phyloP scores from a whole-genome alignment of 352 stramenopile genomes.

The Blastocystis hominis region DNA sequence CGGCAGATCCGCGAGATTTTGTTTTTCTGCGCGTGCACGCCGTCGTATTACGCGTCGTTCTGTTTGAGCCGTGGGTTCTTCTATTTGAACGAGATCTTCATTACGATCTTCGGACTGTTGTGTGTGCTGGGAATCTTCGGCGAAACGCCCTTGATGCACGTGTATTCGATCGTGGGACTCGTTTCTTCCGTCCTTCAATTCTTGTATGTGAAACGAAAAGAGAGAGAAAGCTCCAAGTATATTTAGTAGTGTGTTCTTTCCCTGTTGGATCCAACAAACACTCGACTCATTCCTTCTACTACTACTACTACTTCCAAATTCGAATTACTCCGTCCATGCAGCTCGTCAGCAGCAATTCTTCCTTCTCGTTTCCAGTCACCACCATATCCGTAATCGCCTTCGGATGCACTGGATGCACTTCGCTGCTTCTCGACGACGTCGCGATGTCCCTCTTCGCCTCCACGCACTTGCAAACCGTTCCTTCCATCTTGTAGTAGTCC shows the following conservation, averaged over 20 bases:
- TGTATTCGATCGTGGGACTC: neutral
- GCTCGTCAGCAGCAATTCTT: constrained; percentile 31
- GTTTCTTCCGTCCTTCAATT: neutral
- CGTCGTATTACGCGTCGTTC: constrained; percentile 20
- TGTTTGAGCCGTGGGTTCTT: constrained; percentile 36
- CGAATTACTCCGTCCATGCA: constrained; percentile 43
- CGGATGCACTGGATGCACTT: constrained; percentile 21
- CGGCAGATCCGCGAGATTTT: neutral
- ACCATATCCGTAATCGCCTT: constrained; percentile 39
- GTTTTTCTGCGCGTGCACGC: neutral
- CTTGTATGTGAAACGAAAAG: neutral
- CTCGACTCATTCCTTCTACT: neutral
- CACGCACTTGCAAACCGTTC: neutral
- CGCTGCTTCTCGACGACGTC: neutral
- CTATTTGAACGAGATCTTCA: neutral
- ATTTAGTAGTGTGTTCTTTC: constrained; percentile 35
- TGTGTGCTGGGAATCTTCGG: constrained; percentile 21
- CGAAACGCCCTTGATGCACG: neutral
- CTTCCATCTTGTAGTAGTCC: constrained; percentile 3
- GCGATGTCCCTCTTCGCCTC: neutral
- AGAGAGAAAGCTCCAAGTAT: constrained; percentile 41
- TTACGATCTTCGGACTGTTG: constrained; percentile 27
- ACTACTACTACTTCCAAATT: constrained; percentile 14
- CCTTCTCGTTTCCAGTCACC: neutral
- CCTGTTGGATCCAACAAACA: neutral